Percentiles rank a stretch among this genome's conserved stretches.
Evolutionary conservation across 352 stramenopile genomes (phyloP).

Genomic region (Globisporangium acanthophoron): DNA sequence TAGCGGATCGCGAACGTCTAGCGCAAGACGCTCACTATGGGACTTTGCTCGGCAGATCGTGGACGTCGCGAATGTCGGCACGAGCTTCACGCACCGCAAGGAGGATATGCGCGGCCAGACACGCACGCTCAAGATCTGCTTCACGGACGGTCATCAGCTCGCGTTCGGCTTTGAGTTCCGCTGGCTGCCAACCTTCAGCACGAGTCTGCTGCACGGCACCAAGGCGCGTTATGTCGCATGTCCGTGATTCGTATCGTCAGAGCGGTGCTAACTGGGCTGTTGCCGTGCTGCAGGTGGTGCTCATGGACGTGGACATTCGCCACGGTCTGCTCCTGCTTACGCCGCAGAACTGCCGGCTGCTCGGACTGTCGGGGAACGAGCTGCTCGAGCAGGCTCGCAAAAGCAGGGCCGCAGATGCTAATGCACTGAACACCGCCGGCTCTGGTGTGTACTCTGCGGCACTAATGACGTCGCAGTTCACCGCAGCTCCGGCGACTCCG

Average conservation of each 20-base stretch:
- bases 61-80: slow-evolving; percentile 73
- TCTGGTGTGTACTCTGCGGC: slow-evolving; percentile 52
- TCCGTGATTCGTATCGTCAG: background rate
- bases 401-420: slow-evolving; percentile 1
- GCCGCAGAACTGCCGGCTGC: slow-evolving; percentile 55
- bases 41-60: slow-evolving; percentile 42
- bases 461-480: slow-evolving; percentile 39
- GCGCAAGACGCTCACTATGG: background rate
- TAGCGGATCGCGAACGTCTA: background rate
- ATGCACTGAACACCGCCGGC: background rate
- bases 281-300: slow-evolving; percentile 25
- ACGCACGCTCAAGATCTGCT: slow-evolving; percentile 76
- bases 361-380: slow-evolving; percentile 35
- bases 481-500: slow-evolving; percentile 8
- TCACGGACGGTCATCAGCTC: slow-evolving; percentile 75
- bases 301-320: slow-evolving; percentile 62
- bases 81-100: slow-evolving; percentile 65
- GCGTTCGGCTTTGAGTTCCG: slow-evolving; percentile 72
- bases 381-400: slow-evolving; percentile 13
- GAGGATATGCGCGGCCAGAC: slow-evolving; percentile 54
- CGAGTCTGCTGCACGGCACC: slow-evolving; percentile 46
- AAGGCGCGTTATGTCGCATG: slow-evolving; percentile 27
- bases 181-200: slow-evolving; percentile 44
- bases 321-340: slow-evolving; percentile 70
- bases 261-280: background rate